Conservation (phyloP, 2,329 filamentous ascomycete genomes). For the Apiospora marii region DNA sequence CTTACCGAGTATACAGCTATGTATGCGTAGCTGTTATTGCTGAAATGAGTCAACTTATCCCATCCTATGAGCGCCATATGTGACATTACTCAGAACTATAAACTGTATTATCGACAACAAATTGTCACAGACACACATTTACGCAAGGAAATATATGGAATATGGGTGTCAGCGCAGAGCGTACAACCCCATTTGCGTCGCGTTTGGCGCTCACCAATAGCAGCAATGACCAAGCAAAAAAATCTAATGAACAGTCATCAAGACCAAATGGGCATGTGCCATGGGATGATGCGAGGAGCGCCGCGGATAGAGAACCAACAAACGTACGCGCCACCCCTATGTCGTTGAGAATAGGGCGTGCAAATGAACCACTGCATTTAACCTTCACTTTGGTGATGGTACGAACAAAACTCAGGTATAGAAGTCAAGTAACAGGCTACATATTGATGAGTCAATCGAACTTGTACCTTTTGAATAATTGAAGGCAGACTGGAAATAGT, state of each 20-base stretch:
- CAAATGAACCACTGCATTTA: neutral
- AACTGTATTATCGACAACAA: no score
- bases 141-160: neutral
- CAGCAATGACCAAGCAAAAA: no score
- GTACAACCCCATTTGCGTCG: no score
- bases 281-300: no score
- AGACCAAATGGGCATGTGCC: no score
- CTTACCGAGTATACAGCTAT: constrained; percentile 1
- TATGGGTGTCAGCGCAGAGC: no score
- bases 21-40: neutral
- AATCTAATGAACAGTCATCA: no score
- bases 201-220: no score
- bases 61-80: neutral
- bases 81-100: neutral
- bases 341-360: neutral
- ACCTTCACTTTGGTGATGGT: neutral
- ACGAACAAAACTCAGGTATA: neutral
- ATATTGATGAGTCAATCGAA: neutral
- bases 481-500: neutral
- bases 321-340: neutral
- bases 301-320: no score
- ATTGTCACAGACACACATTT: neutral
- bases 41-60: neutral
- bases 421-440: neutral
- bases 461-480: neutral